Percentiles rank a stretch among this genome's conserved stretches.
phyloP scores from a whole-genome alignment of 768 basidiomycete species.

The Termitomyces sp. region DNA sequence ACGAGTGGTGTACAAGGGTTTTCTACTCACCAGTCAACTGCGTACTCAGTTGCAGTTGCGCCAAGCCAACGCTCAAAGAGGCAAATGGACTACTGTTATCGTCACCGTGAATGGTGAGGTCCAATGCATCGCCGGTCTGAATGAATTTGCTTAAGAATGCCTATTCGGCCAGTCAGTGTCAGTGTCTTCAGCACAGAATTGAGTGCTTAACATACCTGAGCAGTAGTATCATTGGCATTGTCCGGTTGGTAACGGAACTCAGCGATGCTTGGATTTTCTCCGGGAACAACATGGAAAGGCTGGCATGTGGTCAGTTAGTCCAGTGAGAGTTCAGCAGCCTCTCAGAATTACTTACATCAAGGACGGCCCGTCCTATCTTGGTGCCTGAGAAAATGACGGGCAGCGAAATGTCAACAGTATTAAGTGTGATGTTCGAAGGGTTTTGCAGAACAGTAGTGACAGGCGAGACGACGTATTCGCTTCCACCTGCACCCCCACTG shows the following conservation, averaged over 20 bases:
- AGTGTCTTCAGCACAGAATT: too few species aligned
- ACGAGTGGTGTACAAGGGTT: neutral
- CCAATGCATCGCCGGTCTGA: conserved; percentile 45
- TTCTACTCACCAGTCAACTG: conserved; percentile 43
- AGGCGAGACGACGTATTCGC: conserved; percentile 56
- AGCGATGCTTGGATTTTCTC: conserved; percentile 47
- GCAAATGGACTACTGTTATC: conserved; percentile 56
- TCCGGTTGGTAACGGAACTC: conserved; percentile 71
- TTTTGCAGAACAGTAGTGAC: conserved; percentile 60
- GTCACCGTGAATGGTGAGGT: conserved; percentile 62
- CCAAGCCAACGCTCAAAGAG: conserved; percentile 55
- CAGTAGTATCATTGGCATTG: conserved; percentile 63
- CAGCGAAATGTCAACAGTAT: conserved; percentile 56
- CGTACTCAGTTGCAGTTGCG: conserved; percentile 49
- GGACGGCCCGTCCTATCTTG: conserved; percentile 57
- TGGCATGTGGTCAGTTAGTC: conserved; percentile 25
- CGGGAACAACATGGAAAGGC: conserved; percentile 59
- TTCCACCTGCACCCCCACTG: conserved; percentile 62
- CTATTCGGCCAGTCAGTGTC: conserved; percentile 24
- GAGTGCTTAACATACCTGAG: conserved; percentile 37
- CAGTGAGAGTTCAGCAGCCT: neutral
- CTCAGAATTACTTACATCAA: conserved; percentile 41
- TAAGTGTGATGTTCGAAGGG: conserved; percentile 65
- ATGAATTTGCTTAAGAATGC: conserved; percentile 61
- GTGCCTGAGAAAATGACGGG: conserved; percentile 57